phyloP scores from a whole-genome alignment of 495 filamentous ascomycete species.

The Gamarada debralockiae region DNA sequence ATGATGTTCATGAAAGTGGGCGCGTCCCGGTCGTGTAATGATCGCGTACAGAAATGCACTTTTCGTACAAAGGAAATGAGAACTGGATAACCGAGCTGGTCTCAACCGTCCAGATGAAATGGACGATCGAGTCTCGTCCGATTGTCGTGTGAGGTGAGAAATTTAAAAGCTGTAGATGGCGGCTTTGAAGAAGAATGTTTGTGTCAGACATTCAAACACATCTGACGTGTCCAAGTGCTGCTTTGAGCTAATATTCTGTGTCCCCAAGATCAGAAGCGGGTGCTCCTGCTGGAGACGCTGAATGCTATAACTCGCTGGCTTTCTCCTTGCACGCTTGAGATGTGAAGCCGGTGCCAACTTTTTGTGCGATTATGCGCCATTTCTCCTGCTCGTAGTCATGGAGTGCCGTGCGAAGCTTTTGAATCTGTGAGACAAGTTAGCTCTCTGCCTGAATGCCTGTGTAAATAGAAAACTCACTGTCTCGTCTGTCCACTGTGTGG shows the following conservation, averaged over 20 bases:
- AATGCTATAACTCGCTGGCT: slow-evolving; percentile 60
- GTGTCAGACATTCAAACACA: slow-evolving; percentile 5
- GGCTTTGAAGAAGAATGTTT: slow-evolving; percentile 12
- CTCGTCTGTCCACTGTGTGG: slow-evolving; percentile 87
- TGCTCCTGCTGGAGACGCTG: slow-evolving; percentile 46
- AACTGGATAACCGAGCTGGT: background rate
- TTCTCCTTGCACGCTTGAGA: slow-evolving; percentile 81
- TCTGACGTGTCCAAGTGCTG: slow-evolving; percentile 7
- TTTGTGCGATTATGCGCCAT: slow-evolving; percentile 83
- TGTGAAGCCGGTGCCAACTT: slow-evolving; percentile 82
- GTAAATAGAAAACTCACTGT: slow-evolving; percentile 56
- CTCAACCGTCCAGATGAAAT: background rate
- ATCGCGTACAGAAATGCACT: background rate
- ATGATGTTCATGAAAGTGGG: slow-evolving; percentile 2
- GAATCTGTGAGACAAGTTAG: slow-evolving; percentile 49
- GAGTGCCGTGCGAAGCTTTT: slow-evolving; percentile 72
- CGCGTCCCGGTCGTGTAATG: slow-evolving; percentile 19
- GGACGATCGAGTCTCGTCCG: slow-evolving; percentile 3
- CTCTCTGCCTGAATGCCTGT: background rate
- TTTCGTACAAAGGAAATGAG: background rate
- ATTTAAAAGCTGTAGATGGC: slow-evolving; percentile 9
- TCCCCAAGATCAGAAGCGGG: slow-evolving; percentile 49
- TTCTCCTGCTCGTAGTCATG: slow-evolving; percentile 87
- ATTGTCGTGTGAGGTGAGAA: slow-evolving; percentile 8
- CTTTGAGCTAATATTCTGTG: slow-evolving; percentile 23